Evolutionary conservation across 257 asterid genomes (phyloP).

Genomic region (Solanum chmielewskii): DNA sequence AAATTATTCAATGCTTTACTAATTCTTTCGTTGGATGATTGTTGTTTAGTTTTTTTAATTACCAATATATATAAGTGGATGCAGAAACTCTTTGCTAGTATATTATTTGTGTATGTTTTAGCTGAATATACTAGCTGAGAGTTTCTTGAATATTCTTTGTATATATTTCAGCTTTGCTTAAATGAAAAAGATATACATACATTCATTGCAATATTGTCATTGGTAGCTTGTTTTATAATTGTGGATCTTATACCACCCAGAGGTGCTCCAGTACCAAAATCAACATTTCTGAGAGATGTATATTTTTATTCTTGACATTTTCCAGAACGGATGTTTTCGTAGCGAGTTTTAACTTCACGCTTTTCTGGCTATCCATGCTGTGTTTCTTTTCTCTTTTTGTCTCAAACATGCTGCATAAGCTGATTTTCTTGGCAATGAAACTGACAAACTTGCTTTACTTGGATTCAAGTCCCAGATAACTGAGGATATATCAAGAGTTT

Average conservation of each 20-base stretch:
- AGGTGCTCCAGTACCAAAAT: background rate
- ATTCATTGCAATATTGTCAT: background rate
- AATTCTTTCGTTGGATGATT: too few species aligned
- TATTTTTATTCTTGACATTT: background rate
- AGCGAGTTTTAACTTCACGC: background rate
- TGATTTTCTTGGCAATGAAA: background rate
- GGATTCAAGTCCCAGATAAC: constrained; percentile 31
- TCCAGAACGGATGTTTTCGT: constrained; percentile 7
- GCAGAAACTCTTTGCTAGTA: background rate
- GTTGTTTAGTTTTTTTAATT: too few species aligned
- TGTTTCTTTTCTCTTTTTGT: constrained; percentile 1
- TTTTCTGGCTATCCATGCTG: background rate
- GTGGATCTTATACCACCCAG: background rate
- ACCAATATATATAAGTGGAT: too few species aligned
- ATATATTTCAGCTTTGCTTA: too few species aligned
- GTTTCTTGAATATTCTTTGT: too few species aligned
- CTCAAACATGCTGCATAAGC: constrained; percentile 3
- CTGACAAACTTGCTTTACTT: constrained; percentile 24
- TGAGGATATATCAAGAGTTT: constrained; percentile 19
- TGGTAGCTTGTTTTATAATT: background rate
- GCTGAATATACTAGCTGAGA: too few species aligned
- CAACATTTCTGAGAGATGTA: background rate
- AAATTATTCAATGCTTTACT: too few species aligned
- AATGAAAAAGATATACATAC: too few species aligned
- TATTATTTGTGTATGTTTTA: too few species aligned